Percentiles rank a stretch among this genome's conserved stretches.
phyloP scores from a whole-genome alignment of 352 stramenopile species.

The Pythium angustatum region DNA sequence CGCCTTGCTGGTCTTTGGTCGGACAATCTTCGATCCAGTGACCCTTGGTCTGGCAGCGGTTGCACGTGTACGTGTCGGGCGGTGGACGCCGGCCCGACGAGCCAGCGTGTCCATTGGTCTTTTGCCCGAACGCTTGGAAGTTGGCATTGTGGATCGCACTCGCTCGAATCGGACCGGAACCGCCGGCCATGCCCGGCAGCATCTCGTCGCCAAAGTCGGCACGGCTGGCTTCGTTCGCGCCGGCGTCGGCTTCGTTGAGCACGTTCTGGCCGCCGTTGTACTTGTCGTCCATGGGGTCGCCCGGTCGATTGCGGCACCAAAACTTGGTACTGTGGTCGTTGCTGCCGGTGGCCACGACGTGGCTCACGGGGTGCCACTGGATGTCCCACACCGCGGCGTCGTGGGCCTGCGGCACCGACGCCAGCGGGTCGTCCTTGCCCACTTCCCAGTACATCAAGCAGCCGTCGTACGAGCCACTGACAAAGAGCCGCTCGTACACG shows the following conservation, averaged over 20 bases:
- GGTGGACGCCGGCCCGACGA: slow-evolving; percentile 49
- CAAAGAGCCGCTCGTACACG: slow-evolving; percentile 95
- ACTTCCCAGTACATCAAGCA: slow-evolving; percentile 98
- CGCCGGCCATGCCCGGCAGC: slow-evolving; percentile 70
- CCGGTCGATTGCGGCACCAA: slow-evolving; percentile 95
- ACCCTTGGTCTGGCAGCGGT: slow-evolving; percentile 81
- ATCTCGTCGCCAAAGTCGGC: slow-evolving; percentile 44
- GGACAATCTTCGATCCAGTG: slow-evolving; percentile 90
- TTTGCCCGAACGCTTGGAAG: slow-evolving; percentile 68
- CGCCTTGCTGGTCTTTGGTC: slow-evolving; percentile 68
- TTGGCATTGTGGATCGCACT: slow-evolving; percentile 73
- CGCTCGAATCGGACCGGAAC: slow-evolving; percentile 50
- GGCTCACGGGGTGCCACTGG: slow-evolving; percentile 96
- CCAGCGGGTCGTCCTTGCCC: slow-evolving; percentile 82
- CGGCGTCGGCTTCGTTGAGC: slow-evolving; percentile 65
- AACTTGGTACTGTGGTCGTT: slow-evolving; percentile 99
- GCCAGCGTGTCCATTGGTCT: slow-evolving; percentile 14
- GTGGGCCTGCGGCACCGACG: slow-evolving; percentile 91
- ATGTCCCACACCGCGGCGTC: slow-evolving; percentile 98
- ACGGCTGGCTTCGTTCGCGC: slow-evolving; percentile 32
- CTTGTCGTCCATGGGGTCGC: slow-evolving; percentile 89
- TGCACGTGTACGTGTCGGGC: slow-evolving; percentile 87
- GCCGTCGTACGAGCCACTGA: slow-evolving; percentile 96
- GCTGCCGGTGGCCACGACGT: slow-evolving; percentile 94
- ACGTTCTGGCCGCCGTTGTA: slow-evolving; percentile 81